Percentiles rank a stretch among this genome's conserved stretches.
phyloP scores from a whole-genome alignment of 2,329 filamentous ascomycete genomes.

The Paraphoma sp. region DNA sequence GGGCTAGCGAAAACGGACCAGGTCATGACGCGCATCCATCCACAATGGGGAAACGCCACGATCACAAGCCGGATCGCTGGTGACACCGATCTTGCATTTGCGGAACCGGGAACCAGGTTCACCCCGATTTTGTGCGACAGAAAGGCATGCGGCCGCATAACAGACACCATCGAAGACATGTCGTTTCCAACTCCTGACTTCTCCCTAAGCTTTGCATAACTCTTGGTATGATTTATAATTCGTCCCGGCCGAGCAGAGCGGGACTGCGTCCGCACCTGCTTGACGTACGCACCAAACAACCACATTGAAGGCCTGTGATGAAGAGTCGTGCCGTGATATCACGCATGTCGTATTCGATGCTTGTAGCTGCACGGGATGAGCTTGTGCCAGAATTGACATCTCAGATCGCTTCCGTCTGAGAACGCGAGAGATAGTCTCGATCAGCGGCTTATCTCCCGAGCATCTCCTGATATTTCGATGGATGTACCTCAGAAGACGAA shows the following conservation, averaged over 20 bases:
- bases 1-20: constrained; percentile 28
- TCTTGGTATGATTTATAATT: too few species aligned
- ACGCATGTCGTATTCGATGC: too few species aligned
- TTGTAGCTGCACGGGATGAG: background rate
- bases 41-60: constrained; percentile 34
- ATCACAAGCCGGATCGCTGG: constrained; percentile 34
- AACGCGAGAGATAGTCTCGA: background rate
- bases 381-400: background rate
- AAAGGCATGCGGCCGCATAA: constrained; percentile 20
- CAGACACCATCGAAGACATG: constrained; percentile 17
- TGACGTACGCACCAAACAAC: too few species aligned
- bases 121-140: constrained; percentile 43
- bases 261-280: too few species aligned
- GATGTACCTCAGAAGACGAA: background rate
- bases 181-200: constrained; percentile 5
- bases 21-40: constrained; percentile 41
- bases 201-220: background rate
- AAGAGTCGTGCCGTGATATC: too few species aligned
- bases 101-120: constrained; percentile 45
- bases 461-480: constrained; percentile 29
- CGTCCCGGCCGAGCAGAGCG: too few species aligned
- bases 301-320: too few species aligned
- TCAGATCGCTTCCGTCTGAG: background rate
- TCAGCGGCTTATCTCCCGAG: constrained; percentile 19
- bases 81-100: constrained; percentile 47